phyloP scores from a whole-genome alignment of 352 stramenopile species.

The Pythium myriotylum region DNA sequence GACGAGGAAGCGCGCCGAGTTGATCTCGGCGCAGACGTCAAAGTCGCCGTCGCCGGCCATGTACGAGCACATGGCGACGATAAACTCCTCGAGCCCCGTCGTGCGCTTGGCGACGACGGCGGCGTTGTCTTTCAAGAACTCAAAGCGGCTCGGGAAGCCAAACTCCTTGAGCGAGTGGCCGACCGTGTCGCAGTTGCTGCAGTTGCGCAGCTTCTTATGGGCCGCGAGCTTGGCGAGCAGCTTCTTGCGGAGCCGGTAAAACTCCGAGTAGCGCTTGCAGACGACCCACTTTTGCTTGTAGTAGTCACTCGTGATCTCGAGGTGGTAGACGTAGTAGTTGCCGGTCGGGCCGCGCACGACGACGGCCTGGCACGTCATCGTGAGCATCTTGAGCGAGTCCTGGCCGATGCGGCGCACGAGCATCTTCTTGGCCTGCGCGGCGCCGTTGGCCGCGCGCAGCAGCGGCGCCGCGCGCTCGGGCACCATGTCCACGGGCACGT shows the following conservation, averaged over 20 bases:
- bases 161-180: slow-evolving; percentile 68
- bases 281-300: slow-evolving; percentile 91
- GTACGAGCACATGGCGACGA: slow-evolving; percentile 74
- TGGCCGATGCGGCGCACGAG: slow-evolving; percentile 77
- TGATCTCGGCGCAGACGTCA: slow-evolving; percentile 68
- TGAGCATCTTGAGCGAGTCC: slow-evolving; percentile 77
- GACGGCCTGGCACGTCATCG: slow-evolving; percentile 71
- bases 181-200: slow-evolving; percentile 55
- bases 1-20: slow-evolving; percentile 62
- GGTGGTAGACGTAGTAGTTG: slow-evolving; percentile 84
- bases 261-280: slow-evolving; percentile 88
- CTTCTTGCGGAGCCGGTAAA: slow-evolving; percentile 80
- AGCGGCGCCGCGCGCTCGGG: slow-evolving; percentile 33
- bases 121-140: slow-evolving; percentile 74
- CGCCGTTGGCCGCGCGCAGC: slow-evolving; percentile 27
- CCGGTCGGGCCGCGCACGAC: slow-evolving; percentile 74
- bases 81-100: slow-evolving; percentile 75
- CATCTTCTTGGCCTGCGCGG: slow-evolving; percentile 61
- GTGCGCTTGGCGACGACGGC: slow-evolving; percentile 67
- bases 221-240: slow-evolving; percentile 56
- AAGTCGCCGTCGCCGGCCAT: slow-evolving; percentile 52
- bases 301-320: slow-evolving; percentile 87
- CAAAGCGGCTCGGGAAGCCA: slow-evolving; percentile 68
- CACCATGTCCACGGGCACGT: slow-evolving; percentile 61
- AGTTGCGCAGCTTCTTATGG: slow-evolving; percentile 62